phyloP scores from a whole-genome alignment of 805 yeast species.

The Cyberlindnera xishuangbannaensis region DNA sequence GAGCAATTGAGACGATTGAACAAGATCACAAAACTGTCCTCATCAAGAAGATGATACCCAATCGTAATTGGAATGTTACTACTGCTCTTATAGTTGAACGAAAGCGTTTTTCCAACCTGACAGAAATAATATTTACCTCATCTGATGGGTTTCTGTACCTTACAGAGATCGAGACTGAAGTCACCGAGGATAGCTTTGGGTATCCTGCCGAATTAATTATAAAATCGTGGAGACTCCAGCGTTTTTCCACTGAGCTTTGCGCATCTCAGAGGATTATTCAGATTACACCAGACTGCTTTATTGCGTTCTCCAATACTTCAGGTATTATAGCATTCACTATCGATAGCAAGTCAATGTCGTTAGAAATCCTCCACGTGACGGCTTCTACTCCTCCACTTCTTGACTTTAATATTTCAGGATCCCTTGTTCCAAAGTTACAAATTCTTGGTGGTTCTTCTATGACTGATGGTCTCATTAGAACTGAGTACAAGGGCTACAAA shows the following conservation, averaged over 20 bases:
- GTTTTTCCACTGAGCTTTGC: conserved; percentile 3
- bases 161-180: conserved; percentile 4
- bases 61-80: conserved; percentile 5
- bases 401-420: conserved; percentile 21
- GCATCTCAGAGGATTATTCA: conserved; percentile 6
- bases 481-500: conserved; percentile 19
- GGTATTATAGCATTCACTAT: conserved; percentile 7
- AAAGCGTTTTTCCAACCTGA: background rate
- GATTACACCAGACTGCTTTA: conserved; percentile 3
- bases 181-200: conserved; percentile 6
- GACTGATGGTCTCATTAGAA: conserved; percentile 17
- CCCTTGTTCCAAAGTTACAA: conserved; percentile 19
- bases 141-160: conserved; percentile 6
- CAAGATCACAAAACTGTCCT: conserved; percentile 1
- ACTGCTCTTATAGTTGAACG: conserved; percentile 3
- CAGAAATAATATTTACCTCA: conserved; percentile 7
- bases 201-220: conserved; percentile 7
- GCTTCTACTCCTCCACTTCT: conserved; percentile 16
- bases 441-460: conserved; percentile 19
- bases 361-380: background rate
- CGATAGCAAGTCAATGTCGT: background rate
- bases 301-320: conserved; percentile 6
- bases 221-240: conserved; percentile 9
- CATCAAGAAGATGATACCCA: conserved; percentile 6
- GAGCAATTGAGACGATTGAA: conserved; percentile 2